Evolutionary conservation across 2,329 filamentous ascomycete genomes (phyloP), one percentile per base, ranked within the genome.

Genomic region (Aspergillus sp.): DNA sequence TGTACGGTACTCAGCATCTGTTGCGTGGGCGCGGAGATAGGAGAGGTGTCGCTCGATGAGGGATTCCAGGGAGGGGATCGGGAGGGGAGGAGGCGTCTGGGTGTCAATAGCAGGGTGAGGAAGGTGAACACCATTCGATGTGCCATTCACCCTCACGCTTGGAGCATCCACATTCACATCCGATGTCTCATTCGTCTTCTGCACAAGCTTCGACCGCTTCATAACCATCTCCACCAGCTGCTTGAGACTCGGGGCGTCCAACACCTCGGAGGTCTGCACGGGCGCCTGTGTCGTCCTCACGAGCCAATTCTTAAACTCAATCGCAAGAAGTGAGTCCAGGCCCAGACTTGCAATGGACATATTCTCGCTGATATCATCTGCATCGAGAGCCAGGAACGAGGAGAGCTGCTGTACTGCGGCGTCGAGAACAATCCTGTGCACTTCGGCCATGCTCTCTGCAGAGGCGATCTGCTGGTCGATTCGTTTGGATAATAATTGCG

Each of bases 221-320:
- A 45, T 47, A 25, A 58, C 22, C 23, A 58, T 19, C 15, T 58
- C 15, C n/a, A 38, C 55, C 22, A 58, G 30, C 11, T 19, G 25
- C 9, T 2, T 15, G 4, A 58, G 55, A 51, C 49, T 51, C 17
- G 22, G 7, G 2, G 55, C 55, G 13, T 58, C 55, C 17, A 58
- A 19, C 6, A 58, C 49, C 31, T 58, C 55, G 4, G 46, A 45
- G 7, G 31, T 46, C 31, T 51, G 28, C 31, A 58, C 51, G 4
- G 23, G 47, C 19, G 23, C 55, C 46, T 47, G 38, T 15, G 49
- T 31, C 8, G 31, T 51, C 22, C 45, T 25, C 7, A 45, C 55
- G 3, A 58, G 19, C 55, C 55, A 58, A 23, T 58, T 58, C 55
- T 58, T 58, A 47, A 58, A 58, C 25, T 58, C 55, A 7, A 58